Evolutionary conservation across 2,329 filamentous ascomycete species (phyloP).

Genomic region (Pseudogymnoascus sp.): DNA sequence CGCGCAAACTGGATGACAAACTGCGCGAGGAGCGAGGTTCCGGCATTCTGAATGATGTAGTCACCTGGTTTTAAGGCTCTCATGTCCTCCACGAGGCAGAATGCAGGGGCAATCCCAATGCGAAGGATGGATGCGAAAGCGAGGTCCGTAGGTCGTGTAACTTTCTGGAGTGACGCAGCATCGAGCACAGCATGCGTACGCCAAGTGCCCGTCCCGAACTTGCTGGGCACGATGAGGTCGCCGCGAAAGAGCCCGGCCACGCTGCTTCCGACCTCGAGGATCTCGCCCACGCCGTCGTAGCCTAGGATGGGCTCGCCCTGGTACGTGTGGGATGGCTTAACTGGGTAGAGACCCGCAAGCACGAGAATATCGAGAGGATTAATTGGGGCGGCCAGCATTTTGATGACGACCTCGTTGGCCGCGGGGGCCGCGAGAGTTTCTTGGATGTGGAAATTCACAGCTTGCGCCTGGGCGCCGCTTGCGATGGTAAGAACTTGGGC

Average conservation of each 20-base stretch:
- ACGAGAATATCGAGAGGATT: background rate
- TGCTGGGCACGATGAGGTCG: conserved; percentile 14
- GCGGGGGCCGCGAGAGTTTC: too few relatives aligned
- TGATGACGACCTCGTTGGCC: background rate
- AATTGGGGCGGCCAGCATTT: background rate
- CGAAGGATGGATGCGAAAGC: conserved; percentile 16
- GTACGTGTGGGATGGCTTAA: background rate
- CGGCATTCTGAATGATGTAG: conserved; percentile 22
- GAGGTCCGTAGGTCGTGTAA: conserved; percentile 9
- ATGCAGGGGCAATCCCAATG: conserved; percentile 18
- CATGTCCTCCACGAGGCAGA: conserved; percentile 20
- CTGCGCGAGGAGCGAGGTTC: conserved; percentile 15
- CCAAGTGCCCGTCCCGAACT: conserved; percentile 18
- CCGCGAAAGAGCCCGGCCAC: conserved; percentile 17
- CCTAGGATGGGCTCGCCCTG: conserved; percentile 10
- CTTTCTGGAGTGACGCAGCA: conserved; percentile 11
- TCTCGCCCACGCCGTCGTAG: conserved; percentile 19
- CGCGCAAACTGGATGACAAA: conserved; percentile 20
- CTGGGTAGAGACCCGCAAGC: background rate
- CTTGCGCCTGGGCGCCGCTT: background rate
- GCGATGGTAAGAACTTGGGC: conserved; percentile 1
- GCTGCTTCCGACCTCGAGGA: conserved; percentile 18
- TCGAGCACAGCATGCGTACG: conserved; percentile 17
- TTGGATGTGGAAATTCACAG: background rate
- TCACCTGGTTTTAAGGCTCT: conserved; percentile 18